Evolutionary conservation across 768 basidiomycete genomes (phyloP).

Genomic region (Russula vinacea): DNA sequence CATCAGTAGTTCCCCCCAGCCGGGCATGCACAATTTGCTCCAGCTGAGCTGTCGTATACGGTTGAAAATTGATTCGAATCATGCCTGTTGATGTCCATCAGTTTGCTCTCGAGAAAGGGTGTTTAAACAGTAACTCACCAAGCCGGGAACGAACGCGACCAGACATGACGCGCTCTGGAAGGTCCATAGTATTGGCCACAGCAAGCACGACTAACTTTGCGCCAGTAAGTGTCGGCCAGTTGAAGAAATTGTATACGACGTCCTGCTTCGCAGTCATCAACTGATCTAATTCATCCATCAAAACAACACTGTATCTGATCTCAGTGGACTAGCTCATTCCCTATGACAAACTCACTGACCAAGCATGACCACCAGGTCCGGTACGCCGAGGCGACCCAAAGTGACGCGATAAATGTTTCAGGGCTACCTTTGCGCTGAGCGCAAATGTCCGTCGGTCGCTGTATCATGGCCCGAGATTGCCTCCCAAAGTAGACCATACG

Average conservation of each 20-base stretch:
- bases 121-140: conserved; percentile 51
- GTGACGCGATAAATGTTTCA: conserved; percentile 72
- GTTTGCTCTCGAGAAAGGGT: too few species aligned
- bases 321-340: conserved; percentile 20
- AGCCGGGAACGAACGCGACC: conserved; percentile 90
- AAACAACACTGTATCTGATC: conserved; percentile 66
- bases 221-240: conserved; percentile 90
- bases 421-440: conserved; percentile 74
- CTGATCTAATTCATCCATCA: conserved; percentile 99
- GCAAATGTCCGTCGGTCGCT: conserved; percentile 57
- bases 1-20: conserved; percentile 51
- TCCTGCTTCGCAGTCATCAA: conserved; percentile 95
- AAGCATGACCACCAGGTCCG: conserved; percentile 84
- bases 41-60: conserved; percentile 77
- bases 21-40: conserved; percentile 85
- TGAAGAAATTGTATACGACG: conserved; percentile 99
- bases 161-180: conserved; percentile 90
- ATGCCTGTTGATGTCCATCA: conserved; percentile 48
- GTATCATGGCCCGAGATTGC: conserved; percentile 80
- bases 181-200: conserved; percentile 97
- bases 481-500: conserved; percentile 91
- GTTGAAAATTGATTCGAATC: conserved; percentile 88
- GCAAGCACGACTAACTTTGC: conserved; percentile 93
- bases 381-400: conserved; percentile 63
- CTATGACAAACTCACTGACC: conserved; percentile 49